Percentiles rank a stretch among this genome's conserved stretches.
Conservation (phyloP, 2,329 filamentous ascomycete genomes). For the Ophiognomonia clavigignenti-juglandacearum region DNA sequence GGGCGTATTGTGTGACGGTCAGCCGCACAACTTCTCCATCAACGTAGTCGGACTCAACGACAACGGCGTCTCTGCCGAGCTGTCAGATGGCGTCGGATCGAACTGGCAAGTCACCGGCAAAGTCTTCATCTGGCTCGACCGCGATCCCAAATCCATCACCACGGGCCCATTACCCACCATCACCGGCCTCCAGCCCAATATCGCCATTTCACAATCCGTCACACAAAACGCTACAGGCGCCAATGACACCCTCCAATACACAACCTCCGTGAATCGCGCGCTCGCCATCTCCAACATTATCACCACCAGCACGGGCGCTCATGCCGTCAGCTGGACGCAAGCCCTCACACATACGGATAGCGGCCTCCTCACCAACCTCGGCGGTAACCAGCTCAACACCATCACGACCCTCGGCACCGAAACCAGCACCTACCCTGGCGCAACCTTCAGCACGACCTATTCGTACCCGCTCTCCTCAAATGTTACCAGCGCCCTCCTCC, state of each 20-base stretch:
- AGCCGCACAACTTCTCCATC: constrained; percentile 62
- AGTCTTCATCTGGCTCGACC: constrained; percentile 68
- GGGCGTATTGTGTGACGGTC: constrained; percentile 61
- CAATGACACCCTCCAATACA: constrained; percentile 57
- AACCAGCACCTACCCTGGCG: constrained; percentile 10
- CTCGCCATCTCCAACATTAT: constrained; percentile 50
- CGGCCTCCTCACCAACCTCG: constrained; percentile 37
- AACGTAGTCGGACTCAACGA: constrained; percentile 63
- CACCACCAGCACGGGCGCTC: constrained; percentile 34
- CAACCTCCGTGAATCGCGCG: constrained; percentile 48
- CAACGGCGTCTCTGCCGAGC: constrained; percentile 37
- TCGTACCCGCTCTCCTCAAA: constrained; percentile 57
- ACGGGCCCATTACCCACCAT: constrained; percentile 37
- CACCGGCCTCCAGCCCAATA: constrained; percentile 32
- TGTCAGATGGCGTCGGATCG: constrained; percentile 52
- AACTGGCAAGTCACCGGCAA: constrained; percentile 77
- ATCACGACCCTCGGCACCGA: constrained; percentile 27
- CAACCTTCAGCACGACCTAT: constrained; percentile 37
- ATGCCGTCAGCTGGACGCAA: constrained; percentile 51
- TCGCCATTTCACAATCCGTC: constrained; percentile 44
- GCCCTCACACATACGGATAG: constrained; percentile 45
- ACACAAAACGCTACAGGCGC: constrained; percentile 43
- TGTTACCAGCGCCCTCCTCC: constrained; percentile 18
- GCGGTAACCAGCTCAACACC: constrained; percentile 37
- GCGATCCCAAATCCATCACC: constrained; percentile 41